Evolutionary conservation across 2,329 filamentous ascomycete genomes (phyloP).

Genomic region (Macroventuria anomochaeta): DNA sequence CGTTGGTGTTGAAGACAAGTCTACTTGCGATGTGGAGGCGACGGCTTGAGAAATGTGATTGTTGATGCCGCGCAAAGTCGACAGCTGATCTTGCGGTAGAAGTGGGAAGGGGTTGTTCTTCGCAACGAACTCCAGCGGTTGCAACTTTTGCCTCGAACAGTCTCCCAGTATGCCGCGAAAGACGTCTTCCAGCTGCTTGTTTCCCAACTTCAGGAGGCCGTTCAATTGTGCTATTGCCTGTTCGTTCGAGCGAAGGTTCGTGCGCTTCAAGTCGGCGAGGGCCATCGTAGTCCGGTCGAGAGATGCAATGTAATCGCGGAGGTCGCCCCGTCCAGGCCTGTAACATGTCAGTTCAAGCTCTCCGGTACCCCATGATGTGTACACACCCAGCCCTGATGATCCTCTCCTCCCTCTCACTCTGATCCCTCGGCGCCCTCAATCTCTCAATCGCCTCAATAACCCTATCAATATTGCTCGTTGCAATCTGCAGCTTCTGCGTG

Average conservation of each 20-base stretch:
- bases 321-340: constrained; percentile 65
- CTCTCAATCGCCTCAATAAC: constrained; percentile 87
- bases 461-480: constrained; percentile 86
- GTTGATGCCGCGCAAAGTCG: constrained; percentile 80
- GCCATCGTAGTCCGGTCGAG: constrained; percentile 88
- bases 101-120: constrained; percentile 84
- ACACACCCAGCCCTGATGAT: constrained; percentile 80
- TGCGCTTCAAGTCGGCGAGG: constrained; percentile 81
- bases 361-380: not conserved
- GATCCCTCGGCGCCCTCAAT: constrained; percentile 87
- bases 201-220: constrained; percentile 77
- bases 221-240: constrained; percentile 83
- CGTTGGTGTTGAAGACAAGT: constrained; percentile 67
- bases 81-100: constrained; percentile 76
- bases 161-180: constrained; percentile 82
- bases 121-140: constrained; percentile 90
- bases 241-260: constrained; percentile 92
- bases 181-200: constrained; percentile 80
- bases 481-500: constrained; percentile 85
- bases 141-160: constrained; percentile 74
- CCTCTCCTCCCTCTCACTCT: constrained; percentile 87
- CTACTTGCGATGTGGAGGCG: constrained; percentile 55
- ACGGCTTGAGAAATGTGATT: constrained; percentile 72
- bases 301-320: constrained; percentile 85
- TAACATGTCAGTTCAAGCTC: not conserved